Base-by-base conservation (phyloP, 768 basidiomycete genomes). In the Cubamyces sp. region DNA sequence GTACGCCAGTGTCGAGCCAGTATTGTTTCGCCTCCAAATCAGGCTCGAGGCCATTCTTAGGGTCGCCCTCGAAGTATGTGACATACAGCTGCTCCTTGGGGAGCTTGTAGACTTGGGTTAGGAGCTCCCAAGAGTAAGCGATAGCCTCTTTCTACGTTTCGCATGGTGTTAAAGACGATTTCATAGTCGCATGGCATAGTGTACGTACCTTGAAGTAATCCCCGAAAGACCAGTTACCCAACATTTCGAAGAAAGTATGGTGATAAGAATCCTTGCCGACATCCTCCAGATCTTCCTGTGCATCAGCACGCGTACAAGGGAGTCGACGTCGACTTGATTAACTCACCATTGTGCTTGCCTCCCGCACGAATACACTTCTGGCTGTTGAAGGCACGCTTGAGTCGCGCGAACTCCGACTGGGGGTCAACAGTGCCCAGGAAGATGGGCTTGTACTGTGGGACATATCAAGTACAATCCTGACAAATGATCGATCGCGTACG, bases 141-240 rank as follows among this genome's bases (percentile, higher is more conserved):
- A 97, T 90, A 2, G 97, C 96, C 66, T 98, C 97, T 84, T 90
- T 88, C 96, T 96, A 73, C 4, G 41, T 11, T 45, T 46, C 48
- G 40, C 65, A 63, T 5, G 47, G 15, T 42, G 46, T 47, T 5
- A 47, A n/a, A 5, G 18, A 5, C 37, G 39, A 47, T 47, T 15
- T 25, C 63, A n/a, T 46, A 42, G 26, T 58, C 40, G 41, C 28
- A 50, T 18, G 48, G 15, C 9, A 15, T 18, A 25, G 7, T 48
- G 3, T 45, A 18, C 37, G 50, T n/a, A 86, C 96, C 86, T 99
- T 99, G 87, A 99, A 99, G 80, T 99, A 99, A 75, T 99, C 96
- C 0, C 97, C 97, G 68, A 98, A 99, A 4, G 96, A 98, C 97
- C 97, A 99, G 75, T 99, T 99, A 41, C 97, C 97, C 65, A 99